These are phyloP conservation scores for Boletellus ananiceps DNA, from an alignment of 768 basidiomycete species.

Conservation along the genomic window DNA sequence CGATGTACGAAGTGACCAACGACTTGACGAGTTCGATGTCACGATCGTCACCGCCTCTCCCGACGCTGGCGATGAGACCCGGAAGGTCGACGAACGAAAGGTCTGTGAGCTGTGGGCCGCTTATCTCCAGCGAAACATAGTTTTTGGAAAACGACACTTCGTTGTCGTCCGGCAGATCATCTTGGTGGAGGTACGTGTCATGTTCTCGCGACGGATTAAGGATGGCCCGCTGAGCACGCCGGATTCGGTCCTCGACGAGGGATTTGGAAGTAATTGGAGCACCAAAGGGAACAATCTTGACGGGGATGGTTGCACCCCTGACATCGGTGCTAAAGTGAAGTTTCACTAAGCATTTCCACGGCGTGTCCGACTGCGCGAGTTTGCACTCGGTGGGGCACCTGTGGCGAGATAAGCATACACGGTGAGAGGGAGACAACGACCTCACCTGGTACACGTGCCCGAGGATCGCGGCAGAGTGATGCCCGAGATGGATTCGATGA, in stretches of 20 bases:
- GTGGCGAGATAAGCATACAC: neutral
- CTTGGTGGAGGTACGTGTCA: slow-evolving; percentile 12
- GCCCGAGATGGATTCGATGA: slow-evolving; percentile 72
- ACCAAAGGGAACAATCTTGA: slow-evolving; percentile 42
- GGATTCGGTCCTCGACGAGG: slow-evolving; percentile 61
- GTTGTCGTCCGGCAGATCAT: slow-evolving; percentile 9
- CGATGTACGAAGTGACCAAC: slow-evolving; percentile 57
- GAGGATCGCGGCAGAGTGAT: slow-evolving; percentile 62
- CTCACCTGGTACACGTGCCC: slow-evolving; percentile 72
- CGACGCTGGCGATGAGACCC: slow-evolving; percentile 57
- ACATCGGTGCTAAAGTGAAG: slow-evolving; percentile 42
- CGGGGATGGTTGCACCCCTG: slow-evolving; percentile 35
- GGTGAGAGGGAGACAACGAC: neutral
- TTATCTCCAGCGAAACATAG: slow-evolving; percentile 54
- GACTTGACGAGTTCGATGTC: slow-evolving; percentile 62
- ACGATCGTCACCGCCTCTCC: slow-evolving; percentile 41
- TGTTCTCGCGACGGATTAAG: slow-evolving; percentile 45
- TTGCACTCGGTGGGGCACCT: slow-evolving; percentile 60
- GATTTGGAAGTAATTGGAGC: slow-evolving; percentile 44
- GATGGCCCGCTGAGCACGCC: slow-evolving; percentile 61
- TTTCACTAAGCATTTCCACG: slow-evolving; percentile 51
- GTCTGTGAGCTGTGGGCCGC: slow-evolving; percentile 55
- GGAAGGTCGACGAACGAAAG: slow-evolving; percentile 64
- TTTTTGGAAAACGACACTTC: slow-evolving; percentile 48
- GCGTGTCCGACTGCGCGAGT: slow-evolving; percentile 35